These are phyloP conservation scores for Clonostachys byssicola DNA, from an alignment of 2,329 filamentous ascomycete genomes.

Conservation along the genomic window DNA sequence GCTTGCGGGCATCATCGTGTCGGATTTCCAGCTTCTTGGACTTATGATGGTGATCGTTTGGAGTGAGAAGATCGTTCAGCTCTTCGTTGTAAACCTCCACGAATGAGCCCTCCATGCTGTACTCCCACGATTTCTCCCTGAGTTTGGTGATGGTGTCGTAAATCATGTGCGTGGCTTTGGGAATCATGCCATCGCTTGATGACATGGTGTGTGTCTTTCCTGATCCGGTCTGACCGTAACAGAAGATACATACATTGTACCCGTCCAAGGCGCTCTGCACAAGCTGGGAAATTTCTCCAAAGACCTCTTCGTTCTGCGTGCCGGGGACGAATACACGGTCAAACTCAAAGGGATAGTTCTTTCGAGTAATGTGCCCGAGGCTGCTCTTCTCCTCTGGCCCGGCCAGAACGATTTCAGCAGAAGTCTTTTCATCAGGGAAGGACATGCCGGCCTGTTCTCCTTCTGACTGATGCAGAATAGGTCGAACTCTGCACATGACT, in stretches of 20 bases:
- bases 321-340: constrained; percentile 84
- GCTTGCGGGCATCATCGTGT: constrained; percentile 77
- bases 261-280: constrained; percentile 95
- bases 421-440: constrained; percentile 80
- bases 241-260: constrained; percentile 98
- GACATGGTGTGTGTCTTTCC: constrained; percentile 99
- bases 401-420: constrained; percentile 79
- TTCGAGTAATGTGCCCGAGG: constrained; percentile 69
- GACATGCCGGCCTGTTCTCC: constrained; percentile 68
- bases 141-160: constrained; percentile 82
- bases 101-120: constrained; percentile 92
- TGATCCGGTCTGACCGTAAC: constrained; percentile 94
- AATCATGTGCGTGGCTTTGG: constrained; percentile 87
- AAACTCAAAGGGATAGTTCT: constrained; percentile 83
- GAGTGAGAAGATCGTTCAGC: constrained; percentile 77
- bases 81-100: constrained; percentile 99
- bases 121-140: constrained; percentile 88
- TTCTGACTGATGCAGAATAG: constrained; percentile 55
- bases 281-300: constrained; percentile 93
- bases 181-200: constrained; percentile 87
- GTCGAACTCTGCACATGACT: constrained; percentile 94
- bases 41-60: constrained; percentile 59
- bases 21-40: constrained; percentile 81
- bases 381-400: constrained; percentile 83
- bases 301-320: constrained; percentile 79